Conservation (phyloP, 352 stramenopile species). For the Globisporangium apiculatum region DNA sequence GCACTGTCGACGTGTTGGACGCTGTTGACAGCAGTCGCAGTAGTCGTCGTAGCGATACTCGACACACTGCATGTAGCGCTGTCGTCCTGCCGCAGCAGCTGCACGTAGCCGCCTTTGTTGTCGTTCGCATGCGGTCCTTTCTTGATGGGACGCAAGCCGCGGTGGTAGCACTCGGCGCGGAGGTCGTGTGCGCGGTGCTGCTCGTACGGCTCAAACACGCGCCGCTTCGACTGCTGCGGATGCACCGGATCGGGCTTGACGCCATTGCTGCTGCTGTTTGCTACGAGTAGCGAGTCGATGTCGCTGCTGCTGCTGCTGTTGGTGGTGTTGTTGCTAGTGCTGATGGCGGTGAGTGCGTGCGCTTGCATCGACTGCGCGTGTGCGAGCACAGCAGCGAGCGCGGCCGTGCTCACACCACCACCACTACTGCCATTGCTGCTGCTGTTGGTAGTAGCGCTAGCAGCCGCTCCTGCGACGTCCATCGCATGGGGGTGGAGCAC, state of each 20-base stretch:
- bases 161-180: conserved; percentile 73
- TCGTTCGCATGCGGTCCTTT: conserved; percentile 80
- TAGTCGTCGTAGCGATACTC: too few relatives aligned
- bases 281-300: conserved; percentile 66
- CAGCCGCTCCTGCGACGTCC: not conserved
- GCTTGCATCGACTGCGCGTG: not conserved
- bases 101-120: conserved; percentile 79
- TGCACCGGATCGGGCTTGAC: conserved; percentile 38
- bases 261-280: conserved; percentile 17
- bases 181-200: conserved; percentile 66
- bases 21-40: conserved; percentile 5
- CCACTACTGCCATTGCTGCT: not conserved
- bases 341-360: not conserved
- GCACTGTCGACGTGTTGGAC: conserved; percentile 5
- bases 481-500: not conserved
- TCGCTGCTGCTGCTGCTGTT: conserved; percentile 12
- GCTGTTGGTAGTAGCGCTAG: not conserved
- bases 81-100: conserved; percentile 59
- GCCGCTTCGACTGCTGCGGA: conserved; percentile 25
- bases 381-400: not conserved
- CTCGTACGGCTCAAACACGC: conserved; percentile 64
- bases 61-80: not conserved
- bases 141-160: conserved; percentile 69
- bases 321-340: not conserved
- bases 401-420: conserved; percentile 4